These are phyloP conservation scores for Coelastrella sp. DNA, from an alignment of 139 green algal species.

Conservation along the genomic window DNA sequence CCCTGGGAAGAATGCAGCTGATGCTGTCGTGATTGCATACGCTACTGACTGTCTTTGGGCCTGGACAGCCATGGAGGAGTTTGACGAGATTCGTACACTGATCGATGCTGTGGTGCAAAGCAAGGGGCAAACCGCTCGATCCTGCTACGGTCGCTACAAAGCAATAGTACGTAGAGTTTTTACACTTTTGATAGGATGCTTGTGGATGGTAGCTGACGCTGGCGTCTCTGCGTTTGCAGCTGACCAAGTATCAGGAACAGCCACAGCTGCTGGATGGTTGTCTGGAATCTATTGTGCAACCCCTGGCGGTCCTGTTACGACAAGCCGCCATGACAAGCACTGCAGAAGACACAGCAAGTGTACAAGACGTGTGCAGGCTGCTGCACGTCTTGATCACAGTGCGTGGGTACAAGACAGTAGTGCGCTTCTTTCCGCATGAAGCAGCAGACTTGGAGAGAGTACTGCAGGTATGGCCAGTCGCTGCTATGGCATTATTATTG, in stretches of 20 bases:
- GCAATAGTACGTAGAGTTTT: slow-evolving; percentile 61
- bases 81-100: slow-evolving; percentile 61
- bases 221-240: slow-evolving; percentile 58
- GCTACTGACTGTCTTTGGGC: no score
- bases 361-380: slow-evolving; percentile 69
- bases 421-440: slow-evolving; percentile 93
- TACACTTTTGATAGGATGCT: background rate
- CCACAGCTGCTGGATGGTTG: slow-evolving; percentile 93
- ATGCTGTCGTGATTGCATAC: no score
- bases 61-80: slow-evolving; percentile 50
- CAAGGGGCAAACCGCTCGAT: slow-evolving; percentile 38
- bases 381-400: slow-evolving; percentile 87
- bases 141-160: slow-evolving; percentile 62
- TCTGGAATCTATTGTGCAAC: slow-evolving; percentile 85
- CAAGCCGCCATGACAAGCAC: slow-evolving; percentile 51
- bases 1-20: no score
- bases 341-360: slow-evolving; percentile 28
- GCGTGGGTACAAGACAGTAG: slow-evolving; percentile 90
- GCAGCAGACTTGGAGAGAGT: slow-evolving; percentile 86
- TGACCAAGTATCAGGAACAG: slow-evolving; percentile 97
- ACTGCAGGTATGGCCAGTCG: slow-evolving; percentile 62
- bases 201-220: background rate
- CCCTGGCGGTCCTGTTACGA: slow-evolving; percentile 78
- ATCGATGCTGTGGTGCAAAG: slow-evolving; percentile 54
- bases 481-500: background rate